Conservation (phyloP, 768 basidiomycete genomes). For the Amylocystis lapponica region DNA sequence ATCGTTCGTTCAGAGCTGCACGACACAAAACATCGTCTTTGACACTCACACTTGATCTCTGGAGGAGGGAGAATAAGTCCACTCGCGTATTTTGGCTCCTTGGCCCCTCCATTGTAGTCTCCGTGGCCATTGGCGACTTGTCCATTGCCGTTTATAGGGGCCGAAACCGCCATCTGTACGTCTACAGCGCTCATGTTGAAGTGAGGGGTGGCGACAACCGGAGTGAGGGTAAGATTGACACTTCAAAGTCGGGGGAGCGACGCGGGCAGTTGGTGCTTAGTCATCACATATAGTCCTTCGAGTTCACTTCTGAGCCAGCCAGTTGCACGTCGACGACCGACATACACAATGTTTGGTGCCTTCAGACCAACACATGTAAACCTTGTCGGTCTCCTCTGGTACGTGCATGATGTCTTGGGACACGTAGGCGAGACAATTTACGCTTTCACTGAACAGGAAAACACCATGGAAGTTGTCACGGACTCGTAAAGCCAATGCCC, state of each 20-base stretch:
- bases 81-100: slow-evolving; percentile 49
- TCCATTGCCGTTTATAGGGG: slow-evolving; percentile 37
- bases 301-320: background rate
- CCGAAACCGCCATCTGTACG: slow-evolving; percentile 25
- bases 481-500: slow-evolving; percentile 89
- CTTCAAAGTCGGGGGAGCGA: background rate
- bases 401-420: no score
- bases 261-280: slow-evolving; percentile 13
- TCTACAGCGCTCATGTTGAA: slow-evolving; percentile 40
- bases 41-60: slow-evolving; percentile 80
- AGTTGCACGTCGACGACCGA: slow-evolving; percentile 7
- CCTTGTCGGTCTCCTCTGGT: slow-evolving; percentile 85
- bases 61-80: slow-evolving; percentile 95
- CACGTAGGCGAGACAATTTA: no score
- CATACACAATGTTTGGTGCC: slow-evolving; percentile 70
- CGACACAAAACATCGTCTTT: background rate
- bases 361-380: slow-evolving; percentile 68
- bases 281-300: slow-evolving; percentile 16
- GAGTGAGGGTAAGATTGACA: slow-evolving; percentile 4
- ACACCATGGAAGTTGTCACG: slow-evolving; percentile 87
- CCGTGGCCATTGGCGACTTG: slow-evolving; percentile 36
- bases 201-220: slow-evolving; percentile 15
- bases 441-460: no score
- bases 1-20: slow-evolving; percentile 7
- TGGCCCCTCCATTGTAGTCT: slow-evolving; percentile 29